Percentiles rank a stretch among this genome's conserved stretches.
phyloP scores from a whole-genome alignment of 768 basidiomycete genomes.

The Paxillus rubicundulus region DNA sequence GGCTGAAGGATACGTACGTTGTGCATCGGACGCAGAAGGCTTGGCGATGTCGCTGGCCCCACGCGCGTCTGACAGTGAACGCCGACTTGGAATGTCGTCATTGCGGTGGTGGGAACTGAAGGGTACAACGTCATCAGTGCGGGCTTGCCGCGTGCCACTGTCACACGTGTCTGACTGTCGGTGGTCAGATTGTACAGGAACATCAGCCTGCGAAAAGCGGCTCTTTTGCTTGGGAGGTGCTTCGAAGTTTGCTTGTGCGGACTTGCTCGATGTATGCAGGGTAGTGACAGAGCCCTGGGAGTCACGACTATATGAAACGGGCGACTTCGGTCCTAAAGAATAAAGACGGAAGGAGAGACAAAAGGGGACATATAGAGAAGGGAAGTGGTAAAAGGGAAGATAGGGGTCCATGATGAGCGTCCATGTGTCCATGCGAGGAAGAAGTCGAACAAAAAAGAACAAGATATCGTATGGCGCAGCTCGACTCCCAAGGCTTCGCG shows the following conservation, averaged over 20 bases:
- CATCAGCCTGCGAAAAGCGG: slow-evolving; percentile 24
- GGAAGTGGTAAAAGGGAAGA: slow-evolving; percentile 31
- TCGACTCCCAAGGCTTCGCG: slow-evolving; percentile 47
- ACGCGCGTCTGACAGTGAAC: slow-evolving; percentile 15
- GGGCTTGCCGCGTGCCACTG: slow-evolving; percentile 13
- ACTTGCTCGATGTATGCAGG: slow-evolving; percentile 13
- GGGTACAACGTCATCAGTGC: slow-evolving; percentile 17
- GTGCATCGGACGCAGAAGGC: slow-evolving; percentile 28
- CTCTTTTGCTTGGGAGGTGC: slow-evolving; percentile 12
- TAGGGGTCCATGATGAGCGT: slow-evolving; percentile 40
- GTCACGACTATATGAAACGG: slow-evolving; percentile 33
- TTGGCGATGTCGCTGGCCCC: slow-evolving; percentile 17
- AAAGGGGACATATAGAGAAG: slow-evolving; percentile 30
- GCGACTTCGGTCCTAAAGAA: slow-evolving; percentile 43
- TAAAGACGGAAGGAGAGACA: slow-evolving; percentile 30
- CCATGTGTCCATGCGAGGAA: slow-evolving; percentile 39
- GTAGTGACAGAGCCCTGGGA: slow-evolving; percentile 20
- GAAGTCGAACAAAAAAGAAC: slow-evolving; percentile 37
- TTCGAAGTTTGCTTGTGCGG: slow-evolving; percentile 14
- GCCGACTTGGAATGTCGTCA: slow-evolving; percentile 22
- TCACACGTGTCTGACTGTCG: slow-evolving; percentile 17
- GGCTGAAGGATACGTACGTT: slow-evolving; percentile 38
- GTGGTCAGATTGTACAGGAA: slow-evolving; percentile 9
- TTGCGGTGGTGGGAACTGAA: slow-evolving; percentile 6
- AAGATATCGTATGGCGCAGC: slow-evolving; percentile 30